Evolutionary conservation across 306 rosid genomes (phyloP), one percentile per base, ranked within the genome.

Genomic region (Macrotyloma uniflorum): DNA sequence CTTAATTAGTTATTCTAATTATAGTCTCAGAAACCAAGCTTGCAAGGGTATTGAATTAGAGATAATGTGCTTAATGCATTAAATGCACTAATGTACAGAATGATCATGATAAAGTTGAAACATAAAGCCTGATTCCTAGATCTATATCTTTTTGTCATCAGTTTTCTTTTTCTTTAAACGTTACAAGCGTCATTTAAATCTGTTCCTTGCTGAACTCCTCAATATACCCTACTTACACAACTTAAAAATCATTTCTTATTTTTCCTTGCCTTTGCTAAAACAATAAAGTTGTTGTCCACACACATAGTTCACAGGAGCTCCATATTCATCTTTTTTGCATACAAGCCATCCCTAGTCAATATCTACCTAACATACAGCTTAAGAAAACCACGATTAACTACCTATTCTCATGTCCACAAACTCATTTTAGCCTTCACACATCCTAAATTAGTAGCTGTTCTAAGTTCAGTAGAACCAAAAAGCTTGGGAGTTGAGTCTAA

Each of bases 401-500:
- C 70, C 8, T 47, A 47, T 47, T 38, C 24, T 65, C 70, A 30
- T 30, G 28, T 30, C 57, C 43, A 55, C 9, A 18, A 49, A 73
- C 43, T 58, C 59, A 58, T 72, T 47, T 57, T 15, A 58, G 58
- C 61, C 69, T 46, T 47, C 23, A 19, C 57, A 54, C 19, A 0
- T 36, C 75, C 72, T 55, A 78, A 72, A 47, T 24, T 35, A 62
- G 28, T 65, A 19, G 32, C 66, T 57, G 23, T 28, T 67, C 28
- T 23, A 55, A 72, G 68, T 50, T 72, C 13, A 16, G 12, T 45
- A 77, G 24, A 82, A 78, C 4, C 26, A 57, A 72, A 66, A n/a
- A 46, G 28, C 46, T 36, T 45, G 19, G 42, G 57, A 59, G 55
- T 58, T 35, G 28, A 65, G 40, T 32, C 75, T 49, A 19, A 33